Percentiles rank a stretch among this genome's conserved stretches.
These are phyloP conservation scores for Sonneratia caseolaris DNA, from an alignment of 345 rosid species.

Conservation along the genomic window DNA sequence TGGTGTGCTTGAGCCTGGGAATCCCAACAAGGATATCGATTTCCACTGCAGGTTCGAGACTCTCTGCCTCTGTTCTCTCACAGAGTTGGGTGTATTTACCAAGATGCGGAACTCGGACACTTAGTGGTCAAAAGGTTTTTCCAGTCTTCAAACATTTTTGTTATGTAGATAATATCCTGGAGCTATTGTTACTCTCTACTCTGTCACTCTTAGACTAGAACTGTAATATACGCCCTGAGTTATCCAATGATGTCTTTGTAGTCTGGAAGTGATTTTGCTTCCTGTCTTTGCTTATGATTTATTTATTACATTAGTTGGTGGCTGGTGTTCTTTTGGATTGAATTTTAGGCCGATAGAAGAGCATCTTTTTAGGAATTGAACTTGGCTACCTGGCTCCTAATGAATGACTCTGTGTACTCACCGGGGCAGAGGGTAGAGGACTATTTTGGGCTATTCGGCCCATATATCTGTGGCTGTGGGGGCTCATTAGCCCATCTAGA, in stretches of 20 bases:
- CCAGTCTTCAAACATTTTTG: not conserved
- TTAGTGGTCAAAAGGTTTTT: not conserved
- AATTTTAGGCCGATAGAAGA: no score
- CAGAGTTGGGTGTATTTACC: slow-evolving; percentile 40
- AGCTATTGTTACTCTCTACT: not conserved
- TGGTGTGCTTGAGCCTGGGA: slow-evolving; percentile 52
- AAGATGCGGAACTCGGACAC: slow-evolving; percentile 22
- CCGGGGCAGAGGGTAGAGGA: no score
- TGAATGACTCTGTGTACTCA: no score
- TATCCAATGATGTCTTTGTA: not conserved
- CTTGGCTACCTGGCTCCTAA: no score
- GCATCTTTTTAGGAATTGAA: no score
- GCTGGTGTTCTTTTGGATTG: no score
- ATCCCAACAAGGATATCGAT: slow-evolving; percentile 21
- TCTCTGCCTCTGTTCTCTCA: slow-evolving; percentile 66
- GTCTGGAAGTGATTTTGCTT: not conserved
- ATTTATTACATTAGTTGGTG: no score
- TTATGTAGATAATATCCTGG: not conserved
- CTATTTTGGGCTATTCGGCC: no score
- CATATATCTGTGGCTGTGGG: no score
- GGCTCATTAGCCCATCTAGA: no score
- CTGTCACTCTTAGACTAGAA: not conserved
- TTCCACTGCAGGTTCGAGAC: slow-evolving; percentile 67
- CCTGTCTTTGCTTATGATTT: no score
- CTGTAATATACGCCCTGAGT: not conserved